phyloP scores from a whole-genome alignment of 2,329 filamentous ascomycete genomes.

The Xylaria sp. region DNA sequence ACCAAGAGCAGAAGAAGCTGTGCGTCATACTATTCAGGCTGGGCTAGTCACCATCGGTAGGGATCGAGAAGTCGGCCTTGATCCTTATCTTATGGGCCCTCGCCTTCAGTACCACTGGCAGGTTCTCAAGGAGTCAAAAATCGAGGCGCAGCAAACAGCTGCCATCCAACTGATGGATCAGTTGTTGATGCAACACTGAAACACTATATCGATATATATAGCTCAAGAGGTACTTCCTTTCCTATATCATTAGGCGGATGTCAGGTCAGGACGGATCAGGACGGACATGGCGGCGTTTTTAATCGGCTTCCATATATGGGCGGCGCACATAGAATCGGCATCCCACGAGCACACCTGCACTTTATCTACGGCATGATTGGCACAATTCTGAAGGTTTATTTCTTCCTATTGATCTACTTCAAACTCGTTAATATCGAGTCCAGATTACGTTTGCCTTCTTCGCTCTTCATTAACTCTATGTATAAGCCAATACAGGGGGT shows the following conservation, averaged over 20 bases:
- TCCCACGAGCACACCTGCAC: background rate
- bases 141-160: conserved; percentile 36
- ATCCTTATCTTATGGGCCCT: conserved; percentile 33
- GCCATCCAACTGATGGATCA: conserved; percentile 45
- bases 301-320: background rate
- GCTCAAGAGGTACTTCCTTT: background rate
- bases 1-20: conserved; percentile 45
- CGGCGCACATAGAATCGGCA: background rate
- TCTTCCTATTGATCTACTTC: background rate
- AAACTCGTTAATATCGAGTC: background rate
- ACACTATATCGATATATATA: background rate
- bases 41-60: conserved; percentile 41
- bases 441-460: no score
- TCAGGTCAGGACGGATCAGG: background rate
- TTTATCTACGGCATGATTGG: background rate
- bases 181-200: conserved; percentile 25
- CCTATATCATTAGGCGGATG: background rate
- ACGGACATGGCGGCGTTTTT: background rate
- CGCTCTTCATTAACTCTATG: no score
- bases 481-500: no score
- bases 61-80: conserved; percentile 41
- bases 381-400: background rate
- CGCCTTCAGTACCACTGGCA: conserved; percentile 41
- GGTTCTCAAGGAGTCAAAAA: conserved; percentile 37
- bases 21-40: conserved; percentile 36